Percentiles rank a stretch among this genome's conserved stretches.
Evolutionary conservation across 1,284 basidiomycete species (phyloP).

Genomic region (Ceratorhiza oryzae-sativae): DNA sequence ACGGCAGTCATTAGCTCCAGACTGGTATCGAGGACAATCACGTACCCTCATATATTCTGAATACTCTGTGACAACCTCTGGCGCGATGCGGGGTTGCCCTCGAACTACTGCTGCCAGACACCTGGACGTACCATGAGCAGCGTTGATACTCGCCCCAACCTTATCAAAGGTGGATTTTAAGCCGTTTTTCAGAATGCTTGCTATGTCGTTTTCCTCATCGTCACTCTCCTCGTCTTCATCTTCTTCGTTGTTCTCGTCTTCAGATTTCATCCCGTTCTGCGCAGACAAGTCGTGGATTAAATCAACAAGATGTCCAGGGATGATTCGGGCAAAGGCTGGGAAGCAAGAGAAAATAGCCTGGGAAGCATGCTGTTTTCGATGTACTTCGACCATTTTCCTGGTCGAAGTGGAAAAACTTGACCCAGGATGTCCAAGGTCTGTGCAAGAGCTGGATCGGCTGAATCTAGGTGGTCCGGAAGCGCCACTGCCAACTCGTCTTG

Average conservation of each 20-base stretch:
- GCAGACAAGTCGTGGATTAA: constrained; percentile 85
- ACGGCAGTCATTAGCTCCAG: neutral
- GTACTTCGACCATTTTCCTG: constrained; percentile 67
- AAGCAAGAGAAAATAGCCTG: constrained; percentile 72
- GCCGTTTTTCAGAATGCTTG: constrained; percentile 70
- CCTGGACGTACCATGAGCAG: constrained; percentile 72
- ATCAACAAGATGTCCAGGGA: constrained; percentile 79
- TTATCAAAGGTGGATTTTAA: constrained; percentile 67
- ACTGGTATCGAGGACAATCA: neutral
- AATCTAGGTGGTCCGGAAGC: constrained; percentile 74
- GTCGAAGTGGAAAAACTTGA: constrained; percentile 73
- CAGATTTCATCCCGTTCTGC: constrained; percentile 55
- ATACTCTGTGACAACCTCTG: constrained; percentile 80
- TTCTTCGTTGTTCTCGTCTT: constrained; percentile 50
- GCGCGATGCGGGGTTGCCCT: constrained; percentile 70
- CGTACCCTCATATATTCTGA: constrained; percentile 75
- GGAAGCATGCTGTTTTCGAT: constrained; percentile 74
- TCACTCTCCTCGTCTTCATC: neutral
- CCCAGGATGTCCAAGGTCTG: constrained; percentile 69
- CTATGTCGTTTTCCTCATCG: constrained; percentile 55
- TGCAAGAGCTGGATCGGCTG: constrained; percentile 76
- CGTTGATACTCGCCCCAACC: constrained; percentile 62
- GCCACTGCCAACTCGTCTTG: constrained; percentile 71
- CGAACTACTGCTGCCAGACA: constrained; percentile 82
- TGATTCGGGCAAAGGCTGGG: constrained; percentile 77